These are phyloP conservation scores for Tetrapisispora arboricola DNA, from an alignment of 805 yeast genomes.

Conservation along the genomic window DNA sequence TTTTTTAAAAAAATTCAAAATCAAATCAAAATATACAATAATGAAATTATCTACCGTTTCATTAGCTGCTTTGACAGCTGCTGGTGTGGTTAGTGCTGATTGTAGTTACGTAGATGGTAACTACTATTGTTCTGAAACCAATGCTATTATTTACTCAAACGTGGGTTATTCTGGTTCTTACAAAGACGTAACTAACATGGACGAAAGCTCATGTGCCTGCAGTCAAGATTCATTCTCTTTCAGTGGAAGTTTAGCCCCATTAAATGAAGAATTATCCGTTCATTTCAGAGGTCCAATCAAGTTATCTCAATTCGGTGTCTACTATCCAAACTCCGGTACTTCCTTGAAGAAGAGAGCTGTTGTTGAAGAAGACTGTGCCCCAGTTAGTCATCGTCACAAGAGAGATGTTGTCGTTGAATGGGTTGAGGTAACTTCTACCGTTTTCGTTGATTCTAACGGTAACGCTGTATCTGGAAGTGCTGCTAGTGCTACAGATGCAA, in stretches of 20 bases:
- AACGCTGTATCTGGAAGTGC: slow-evolving; percentile 23
- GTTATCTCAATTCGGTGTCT: slow-evolving; percentile 69
- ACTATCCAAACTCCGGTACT: slow-evolving; percentile 50
- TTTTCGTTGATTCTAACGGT: slow-evolving; percentile 53
- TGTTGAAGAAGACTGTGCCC: slow-evolving; percentile 19
- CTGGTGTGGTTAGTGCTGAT: slow-evolving; percentile 28
- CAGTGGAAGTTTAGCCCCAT: slow-evolving; percentile 56
- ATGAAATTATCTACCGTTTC: slow-evolving; percentile 5
- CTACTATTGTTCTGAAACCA: slow-evolving; percentile 69
- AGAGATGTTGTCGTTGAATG: slow-evolving; percentile 53
- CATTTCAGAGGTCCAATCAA: slow-evolving; percentile 71
- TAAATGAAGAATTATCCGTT: slow-evolving; percentile 59
- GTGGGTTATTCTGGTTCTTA: slow-evolving; percentile 84
- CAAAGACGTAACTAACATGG: slow-evolving; percentile 71
- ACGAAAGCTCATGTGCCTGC: slow-evolving; percentile 59
- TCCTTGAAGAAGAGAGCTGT: slow-evolving; percentile 36
- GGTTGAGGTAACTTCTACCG: slow-evolving; percentile 71
- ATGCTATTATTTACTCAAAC: slow-evolving; percentile 54
- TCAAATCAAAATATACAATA: too few species aligned
- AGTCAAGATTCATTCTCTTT: slow-evolving; percentile 45
- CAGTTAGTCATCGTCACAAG: slow-evolving; percentile 39
- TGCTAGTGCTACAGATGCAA: slow-evolving; percentile 11
- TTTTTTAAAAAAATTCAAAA: slow-evolving; percentile 4
- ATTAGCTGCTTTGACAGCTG: slow-evolving; percentile 13
- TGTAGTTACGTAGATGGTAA: slow-evolving; percentile 52